Conservation (phyloP, 352 stramenopile species). For the Globisporangium carolinianum region DNA sequence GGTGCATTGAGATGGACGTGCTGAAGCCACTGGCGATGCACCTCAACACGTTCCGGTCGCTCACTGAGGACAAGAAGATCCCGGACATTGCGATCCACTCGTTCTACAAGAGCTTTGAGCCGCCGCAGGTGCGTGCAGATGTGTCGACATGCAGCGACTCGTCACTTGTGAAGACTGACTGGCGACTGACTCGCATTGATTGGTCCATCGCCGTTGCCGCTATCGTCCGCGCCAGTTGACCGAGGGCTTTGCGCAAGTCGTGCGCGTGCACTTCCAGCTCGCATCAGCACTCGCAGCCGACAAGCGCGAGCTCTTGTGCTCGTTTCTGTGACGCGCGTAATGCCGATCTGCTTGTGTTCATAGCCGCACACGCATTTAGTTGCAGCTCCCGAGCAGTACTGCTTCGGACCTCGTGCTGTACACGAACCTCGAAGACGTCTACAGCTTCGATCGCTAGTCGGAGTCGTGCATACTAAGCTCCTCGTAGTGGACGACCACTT, state of each 20-base stretch:
- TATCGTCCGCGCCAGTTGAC: conserved; percentile 21
- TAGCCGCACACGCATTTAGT: too few species aligned
- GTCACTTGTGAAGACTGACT: too few species aligned
- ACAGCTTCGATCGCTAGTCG: too few species aligned
- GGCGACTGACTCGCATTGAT: not conserved
- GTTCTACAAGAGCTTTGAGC: conserved; percentile 79
- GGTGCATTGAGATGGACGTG: conserved; percentile 77
- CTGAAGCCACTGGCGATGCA: conserved; percentile 76
- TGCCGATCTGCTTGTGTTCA: too few species aligned
- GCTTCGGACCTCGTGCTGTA: too few species aligned
- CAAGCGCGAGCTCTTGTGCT: conserved; percentile 36
- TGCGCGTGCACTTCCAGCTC: conserved; percentile 61
- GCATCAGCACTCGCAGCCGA: conserved; percentile 26
- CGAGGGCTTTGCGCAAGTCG: conserved; percentile 70
- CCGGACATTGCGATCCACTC: conserved; percentile 83
- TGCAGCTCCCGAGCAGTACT: too few species aligned
- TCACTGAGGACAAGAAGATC: conserved; percentile 69
- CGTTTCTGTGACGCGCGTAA: conserved; percentile 36
- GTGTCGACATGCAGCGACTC: too few species aligned
- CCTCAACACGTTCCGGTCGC: conserved; percentile 75
- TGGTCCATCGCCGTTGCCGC: not conserved
- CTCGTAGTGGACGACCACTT: too few species aligned
- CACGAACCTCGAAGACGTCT: too few species aligned
- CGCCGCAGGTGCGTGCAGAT: conserved; percentile 23
- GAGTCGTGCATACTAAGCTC: too few species aligned